These are phyloP conservation scores for Helminthosporium solani DNA, from an alignment of 2,329 filamentous ascomycete species.

Conservation along the genomic window DNA sequence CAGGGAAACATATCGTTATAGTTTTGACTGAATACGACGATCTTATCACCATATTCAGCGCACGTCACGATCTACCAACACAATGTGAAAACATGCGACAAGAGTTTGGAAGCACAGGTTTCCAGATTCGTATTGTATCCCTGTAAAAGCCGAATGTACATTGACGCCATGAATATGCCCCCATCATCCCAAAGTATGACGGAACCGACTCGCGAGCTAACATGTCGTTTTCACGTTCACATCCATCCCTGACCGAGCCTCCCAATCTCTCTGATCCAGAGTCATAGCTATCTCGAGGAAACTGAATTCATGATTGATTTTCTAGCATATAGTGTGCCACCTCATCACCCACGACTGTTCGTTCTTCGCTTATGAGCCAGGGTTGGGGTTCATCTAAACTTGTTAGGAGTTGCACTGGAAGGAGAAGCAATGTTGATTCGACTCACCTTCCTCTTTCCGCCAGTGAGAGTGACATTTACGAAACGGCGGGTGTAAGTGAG, in stretches of 20 bases:
- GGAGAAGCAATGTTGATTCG: constrained; percentile 1
- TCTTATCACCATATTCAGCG: too few relatives aligned
- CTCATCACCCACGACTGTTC: constrained; percentile 19
- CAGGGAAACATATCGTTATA: too few relatives aligned
- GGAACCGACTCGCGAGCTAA: constrained; percentile 31
- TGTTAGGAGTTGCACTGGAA: constrained; percentile 13
- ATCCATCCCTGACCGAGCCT: constrained; percentile 27
- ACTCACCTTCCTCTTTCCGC: constrained; percentile 94
- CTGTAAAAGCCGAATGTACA: constrained; percentile 41
- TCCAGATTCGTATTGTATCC: constrained; percentile 34
- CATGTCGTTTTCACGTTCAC: constrained; percentile 25
- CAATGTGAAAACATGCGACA: background rate
- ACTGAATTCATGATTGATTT: constrained; percentile 39
- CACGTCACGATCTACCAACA: too few relatives aligned
- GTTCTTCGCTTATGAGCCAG: constrained; percentile 59
- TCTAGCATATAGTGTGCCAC: constrained; percentile 37
- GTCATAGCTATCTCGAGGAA: constrained; percentile 41
- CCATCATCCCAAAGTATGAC: constrained; percentile 39
- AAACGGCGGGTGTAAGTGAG: constrained; percentile 95
- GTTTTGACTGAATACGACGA: too few relatives aligned
- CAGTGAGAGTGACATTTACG: constrained; percentile 95
- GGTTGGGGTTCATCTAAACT: constrained; percentile 81
- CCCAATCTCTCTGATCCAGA: constrained; percentile 43
- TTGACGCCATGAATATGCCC: constrained; percentile 45
- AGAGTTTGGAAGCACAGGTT: constrained; percentile 25